Evolutionary conservation across 2,329 filamentous ascomycete species (phyloP).

Genomic region (Tolypocladium ophioglossoides): DNA sequence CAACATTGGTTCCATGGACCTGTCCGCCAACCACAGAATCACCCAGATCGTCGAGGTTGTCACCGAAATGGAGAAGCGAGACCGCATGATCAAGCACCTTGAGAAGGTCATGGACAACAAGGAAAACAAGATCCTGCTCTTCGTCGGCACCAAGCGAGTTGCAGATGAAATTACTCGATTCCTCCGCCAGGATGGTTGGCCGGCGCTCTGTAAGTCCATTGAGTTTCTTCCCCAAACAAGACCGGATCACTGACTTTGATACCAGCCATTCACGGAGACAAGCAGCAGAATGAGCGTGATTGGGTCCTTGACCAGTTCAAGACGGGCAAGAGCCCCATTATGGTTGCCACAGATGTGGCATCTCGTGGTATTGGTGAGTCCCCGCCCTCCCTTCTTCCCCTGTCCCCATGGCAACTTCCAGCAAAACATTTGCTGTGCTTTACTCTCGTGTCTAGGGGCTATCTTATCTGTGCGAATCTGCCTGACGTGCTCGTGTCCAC

Average conservation of each 20-base stretch:
- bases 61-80: constrained; percentile 93
- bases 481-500: constrained; percentile 77
- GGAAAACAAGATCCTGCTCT: constrained; percentile 89
- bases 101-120: constrained; percentile 98
- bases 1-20: constrained; percentile 93
- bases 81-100: constrained; percentile 92
- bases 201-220: constrained; percentile 70
- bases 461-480: constrained; percentile 82
- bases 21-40: constrained; percentile 95
- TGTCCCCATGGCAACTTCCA: constrained; percentile 40
- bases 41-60: constrained; percentile 97
- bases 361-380: constrained; percentile 99
- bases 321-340: constrained; percentile 97
- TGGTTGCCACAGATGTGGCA: constrained; percentile 99
- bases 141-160: constrained; percentile 88
- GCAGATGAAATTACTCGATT: constrained; percentile 97
- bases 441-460: constrained; percentile 87
- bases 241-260: constrained; percentile 13
- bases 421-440: constrained; percentile 59
- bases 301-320: constrained; percentile 99
- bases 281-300: constrained; percentile 98
- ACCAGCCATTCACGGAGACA: constrained; percentile 95
- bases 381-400: constrained; percentile 21
- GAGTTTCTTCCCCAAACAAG: constrained; percentile 17
- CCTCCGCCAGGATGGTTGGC: constrained; percentile 96